phyloP scores from a whole-genome alignment of 2,329 filamentous ascomycete genomes.

The Samsoniella hepiali region DNA sequence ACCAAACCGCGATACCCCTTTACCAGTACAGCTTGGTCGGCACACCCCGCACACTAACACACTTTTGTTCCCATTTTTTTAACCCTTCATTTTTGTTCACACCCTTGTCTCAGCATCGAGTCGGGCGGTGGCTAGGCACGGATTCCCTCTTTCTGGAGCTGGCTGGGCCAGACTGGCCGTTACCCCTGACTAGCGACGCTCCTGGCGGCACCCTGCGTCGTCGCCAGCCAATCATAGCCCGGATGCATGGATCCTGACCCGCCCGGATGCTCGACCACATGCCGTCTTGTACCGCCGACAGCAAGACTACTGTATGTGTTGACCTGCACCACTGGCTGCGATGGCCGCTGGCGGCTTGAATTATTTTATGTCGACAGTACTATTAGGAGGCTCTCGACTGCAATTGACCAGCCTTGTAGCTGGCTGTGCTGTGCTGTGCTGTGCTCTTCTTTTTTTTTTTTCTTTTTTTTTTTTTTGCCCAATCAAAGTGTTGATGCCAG shows the following conservation, averaged over 20 bases:
- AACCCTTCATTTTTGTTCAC: background rate
- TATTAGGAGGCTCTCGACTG: background rate
- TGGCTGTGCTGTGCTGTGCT: too few relatives aligned
- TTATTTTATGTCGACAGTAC: background rate
- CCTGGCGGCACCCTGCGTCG: slow-evolving; percentile 1
- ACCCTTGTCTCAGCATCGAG: background rate
- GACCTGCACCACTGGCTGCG: background rate
- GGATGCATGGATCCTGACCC: background rate
- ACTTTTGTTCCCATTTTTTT: background rate
- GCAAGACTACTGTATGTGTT: background rate
- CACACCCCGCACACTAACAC: background rate
- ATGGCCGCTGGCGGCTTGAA: background rate
- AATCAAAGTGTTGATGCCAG: too few relatives aligned
- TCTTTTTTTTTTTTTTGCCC: background rate
- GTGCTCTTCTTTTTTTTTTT: background rate
- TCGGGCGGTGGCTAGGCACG: slow-evolving; percentile 1
- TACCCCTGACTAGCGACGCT: slow-evolving; percentile 16
- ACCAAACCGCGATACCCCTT: too few relatives aligned
- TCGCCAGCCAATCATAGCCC: slow-evolving; percentile 1
- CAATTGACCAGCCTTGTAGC: background rate
- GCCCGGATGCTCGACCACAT: background rate
- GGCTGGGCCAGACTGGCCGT: background rate
- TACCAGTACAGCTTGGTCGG: too few relatives aligned
- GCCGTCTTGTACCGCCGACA: background rate
- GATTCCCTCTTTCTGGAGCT: background rate